These are phyloP conservation scores for Zymoseptoria tritici DNA, from an alignment of 2,329 filamentous ascomycete genomes.

Conservation along the genomic window DNA sequence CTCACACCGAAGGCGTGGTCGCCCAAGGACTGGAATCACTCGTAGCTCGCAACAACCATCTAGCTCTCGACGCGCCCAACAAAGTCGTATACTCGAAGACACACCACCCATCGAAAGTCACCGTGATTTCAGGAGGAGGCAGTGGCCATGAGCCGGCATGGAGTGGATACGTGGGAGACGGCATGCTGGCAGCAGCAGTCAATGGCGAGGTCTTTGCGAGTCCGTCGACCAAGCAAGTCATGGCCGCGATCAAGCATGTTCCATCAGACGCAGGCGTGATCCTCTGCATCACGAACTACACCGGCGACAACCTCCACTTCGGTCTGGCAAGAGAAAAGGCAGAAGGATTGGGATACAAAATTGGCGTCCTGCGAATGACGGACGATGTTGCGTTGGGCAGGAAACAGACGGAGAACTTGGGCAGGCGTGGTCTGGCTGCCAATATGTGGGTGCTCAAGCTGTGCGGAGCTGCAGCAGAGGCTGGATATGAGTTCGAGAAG, in stretches of 20 bases:
- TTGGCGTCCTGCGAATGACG: slow-evolving; percentile 43
- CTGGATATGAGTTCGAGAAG: slow-evolving; percentile 39
- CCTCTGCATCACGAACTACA: slow-evolving; percentile 45
- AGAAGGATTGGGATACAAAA: slow-evolving; percentile 37
- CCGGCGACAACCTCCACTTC: slow-evolving; percentile 44
- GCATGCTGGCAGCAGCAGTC: slow-evolving; percentile 42
- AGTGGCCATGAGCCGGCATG: slow-evolving; percentile 44
- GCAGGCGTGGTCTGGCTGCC: slow-evolving; percentile 44
- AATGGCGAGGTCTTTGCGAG: slow-evolving; percentile 44
- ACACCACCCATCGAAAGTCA: slow-evolving; percentile 38
- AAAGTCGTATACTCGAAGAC: slow-evolving; percentile 43
- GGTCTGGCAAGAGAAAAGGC: slow-evolving; percentile 43
- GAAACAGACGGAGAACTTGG: slow-evolving; percentile 43
- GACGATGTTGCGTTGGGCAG: slow-evolving; percentile 43
- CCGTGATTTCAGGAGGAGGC: slow-evolving; percentile 42
- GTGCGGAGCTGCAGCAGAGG: slow-evolving; percentile 39
- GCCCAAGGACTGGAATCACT: slow-evolving; percentile 43
- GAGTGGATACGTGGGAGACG: slow-evolving; percentile 43
- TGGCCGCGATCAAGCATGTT: slow-evolving; percentile 41
- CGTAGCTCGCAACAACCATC: slow-evolving; percentile 38
- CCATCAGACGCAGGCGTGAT: slow-evolving; percentile 41
- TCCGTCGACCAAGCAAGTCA: slow-evolving; percentile 43
- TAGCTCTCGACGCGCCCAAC: slow-evolving; percentile 39
- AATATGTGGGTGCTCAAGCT: slow-evolving; percentile 44
- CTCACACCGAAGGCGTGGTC: slow-evolving; percentile 44